Conservation (phyloP, 805 yeast species). For the Maudiozyma bulderi region DNA sequence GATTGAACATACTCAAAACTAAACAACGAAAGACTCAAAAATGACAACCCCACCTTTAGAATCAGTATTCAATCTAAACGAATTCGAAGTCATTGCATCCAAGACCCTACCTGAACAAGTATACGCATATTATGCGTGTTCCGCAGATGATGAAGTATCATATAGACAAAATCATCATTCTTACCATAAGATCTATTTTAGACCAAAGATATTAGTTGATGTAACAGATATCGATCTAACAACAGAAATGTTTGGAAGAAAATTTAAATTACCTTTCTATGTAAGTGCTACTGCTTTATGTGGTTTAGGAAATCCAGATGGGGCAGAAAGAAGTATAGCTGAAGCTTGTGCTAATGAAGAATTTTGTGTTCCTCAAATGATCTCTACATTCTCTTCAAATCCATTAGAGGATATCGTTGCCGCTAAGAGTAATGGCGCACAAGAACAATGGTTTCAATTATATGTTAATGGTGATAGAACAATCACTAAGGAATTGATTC, state of each 20-base stretch:
- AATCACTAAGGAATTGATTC: conserved; percentile 48
- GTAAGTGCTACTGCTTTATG: conserved; percentile 42
- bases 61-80: conserved; percentile 22
- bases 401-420: conserved; percentile 77
- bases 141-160: conserved; percentile 41
- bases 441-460: conserved; percentile 81
- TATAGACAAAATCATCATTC: conserved; percentile 36
- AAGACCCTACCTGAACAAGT: conserved; percentile 28
- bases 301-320: conserved; percentile 35
- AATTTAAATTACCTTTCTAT: conserved; percentile 38
- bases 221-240: conserved; percentile 31
- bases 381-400: conserved; percentile 82
- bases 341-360: conserved; percentile 29
- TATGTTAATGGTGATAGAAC: conserved; percentile 74
- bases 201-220: conserved; percentile 35
- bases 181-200: conserved; percentile 35
- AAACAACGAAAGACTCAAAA: no score
- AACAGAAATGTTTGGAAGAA: conserved; percentile 42
- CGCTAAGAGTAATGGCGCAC: conserved; percentile 49
- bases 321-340: conserved; percentile 33
- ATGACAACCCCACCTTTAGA: not conserved
- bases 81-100: conserved; percentile 35
- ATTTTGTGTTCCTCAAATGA: conserved; percentile 64
- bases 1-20: no score
- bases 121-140: conserved; percentile 39